Evolutionary conservation across 2,329 filamentous ascomycete species (phyloP).

Genomic region (Eurotiales sp.): DNA sequence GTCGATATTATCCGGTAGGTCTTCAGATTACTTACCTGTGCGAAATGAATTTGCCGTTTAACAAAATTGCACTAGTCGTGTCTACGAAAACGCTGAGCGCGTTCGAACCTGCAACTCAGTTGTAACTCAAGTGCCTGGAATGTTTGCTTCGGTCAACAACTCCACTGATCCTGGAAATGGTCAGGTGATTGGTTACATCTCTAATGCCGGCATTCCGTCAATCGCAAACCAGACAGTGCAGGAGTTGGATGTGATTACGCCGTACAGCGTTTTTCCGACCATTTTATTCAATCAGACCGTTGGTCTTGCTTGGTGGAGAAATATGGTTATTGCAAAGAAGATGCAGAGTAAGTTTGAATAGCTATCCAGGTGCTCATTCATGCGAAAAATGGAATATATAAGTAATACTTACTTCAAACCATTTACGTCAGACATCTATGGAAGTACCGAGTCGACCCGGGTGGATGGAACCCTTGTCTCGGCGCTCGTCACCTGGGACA

Average conservation of each 20-base stretch:
- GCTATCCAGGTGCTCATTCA: too few relatives aligned
- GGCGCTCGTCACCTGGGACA: constrained; percentile 43
- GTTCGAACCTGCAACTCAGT: constrained; percentile 43
- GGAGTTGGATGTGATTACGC: constrained; percentile 41
- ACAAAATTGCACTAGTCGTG: too few relatives aligned
- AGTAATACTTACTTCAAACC: too few relatives aligned
- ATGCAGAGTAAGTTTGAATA: constrained; percentile 45
- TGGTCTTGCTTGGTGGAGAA: constrained; percentile 43
- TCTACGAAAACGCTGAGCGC: constrained; percentile 40
- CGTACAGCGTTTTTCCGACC: constrained; percentile 39
- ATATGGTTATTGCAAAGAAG: constrained; percentile 41
- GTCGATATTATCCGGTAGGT: constrained; percentile 37
- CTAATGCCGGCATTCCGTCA: constrained; percentile 40
- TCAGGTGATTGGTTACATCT: constrained; percentile 40
- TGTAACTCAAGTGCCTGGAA: constrained; percentile 34
- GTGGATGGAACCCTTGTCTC: constrained; percentile 39
- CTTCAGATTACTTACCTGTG: too few relatives aligned
- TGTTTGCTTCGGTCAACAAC: constrained; percentile 45
- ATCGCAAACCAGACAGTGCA: constrained; percentile 40
- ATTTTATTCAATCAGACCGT: constrained; percentile 38
- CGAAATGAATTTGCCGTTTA: too few relatives aligned
- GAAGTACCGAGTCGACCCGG: constrained; percentile 41
- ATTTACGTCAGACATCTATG: constrained; percentile 28
- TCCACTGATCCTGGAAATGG: constrained; percentile 35
- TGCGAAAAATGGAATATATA: too few relatives aligned